Evolutionary conservation across 306 rosid species (phyloP), one percentile per base, ranked within the genome.

Genomic region (Mimosa pudica): DNA sequence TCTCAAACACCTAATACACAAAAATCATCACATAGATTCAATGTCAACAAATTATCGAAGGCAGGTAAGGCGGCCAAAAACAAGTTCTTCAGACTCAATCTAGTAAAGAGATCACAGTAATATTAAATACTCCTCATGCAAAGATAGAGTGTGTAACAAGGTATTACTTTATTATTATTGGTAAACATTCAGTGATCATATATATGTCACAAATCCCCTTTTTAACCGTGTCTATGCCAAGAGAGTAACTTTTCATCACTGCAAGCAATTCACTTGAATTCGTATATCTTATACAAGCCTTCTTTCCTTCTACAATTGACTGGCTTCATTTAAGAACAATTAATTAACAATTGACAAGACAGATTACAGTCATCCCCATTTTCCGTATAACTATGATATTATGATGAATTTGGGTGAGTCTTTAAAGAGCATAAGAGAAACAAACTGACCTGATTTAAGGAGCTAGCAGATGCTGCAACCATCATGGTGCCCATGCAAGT

Each of bases 401-500:
- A 47, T 71, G 58, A 20, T 16, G 32, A 71, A 48, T 71, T 33
- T 4, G 24, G 14, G 24, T 57, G 8, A 1, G 30, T 16, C 45
- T 49, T 49, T 24, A 24, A 24, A 24, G 30, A 24, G 54, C 4
- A 46, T 48, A 35, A 13, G 41, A 6, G 44, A 69, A 66, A 60
- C 10, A 80, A 79, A 80, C 64, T 61, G 75, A 92, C 98, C 98
- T 95, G 98, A 84, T 95, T 95, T 81, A 95, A 88, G 47, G 98
- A 84, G 78, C 81, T 95, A 51, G 98, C 98, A 73, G 98, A 92
- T 67, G 98, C 97, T 52, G 98, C 96, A 86, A 95, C 97, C 98
- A 92, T 89, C 98, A 95, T 95, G 67, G 98, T 95, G 60, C 98
- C 98, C 46, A 90, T 76, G 77, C 98, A 95, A 78, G 98, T 95